phyloP scores from a whole-genome alignment of 768 basidiomycete genomes.

The Xerocomus spinulosus region DNA sequence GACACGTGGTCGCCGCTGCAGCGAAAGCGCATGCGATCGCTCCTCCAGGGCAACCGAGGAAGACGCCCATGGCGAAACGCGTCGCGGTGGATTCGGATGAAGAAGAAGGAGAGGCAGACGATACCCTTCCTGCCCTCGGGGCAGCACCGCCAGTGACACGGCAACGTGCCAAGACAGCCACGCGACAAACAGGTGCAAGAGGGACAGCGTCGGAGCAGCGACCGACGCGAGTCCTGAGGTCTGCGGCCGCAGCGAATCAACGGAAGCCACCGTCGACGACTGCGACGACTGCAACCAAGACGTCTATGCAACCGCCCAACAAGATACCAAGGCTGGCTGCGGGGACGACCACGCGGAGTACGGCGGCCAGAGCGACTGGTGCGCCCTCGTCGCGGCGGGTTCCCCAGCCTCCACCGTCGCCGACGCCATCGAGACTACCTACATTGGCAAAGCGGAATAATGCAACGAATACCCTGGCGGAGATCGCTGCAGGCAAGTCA shows the following conservation, averaged over 20 bases:
- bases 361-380: conserved; percentile 34
- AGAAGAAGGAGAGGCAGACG: conserved; percentile 54
- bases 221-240: conserved; percentile 70
- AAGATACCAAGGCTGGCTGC: conserved; percentile 65
- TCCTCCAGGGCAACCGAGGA: conserved; percentile 81
- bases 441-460: conserved; percentile 60
- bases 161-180: conserved; percentile 36
- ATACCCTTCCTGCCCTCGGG: conserved; percentile 61
- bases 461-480: conserved; percentile 43
- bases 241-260: conserved; percentile 51
- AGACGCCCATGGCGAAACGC: conserved; percentile 80
- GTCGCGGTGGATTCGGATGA: conserved; percentile 63
- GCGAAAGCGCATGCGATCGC: conserved; percentile 68
- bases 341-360: conserved; percentile 47
- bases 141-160: conserved; percentile 38
- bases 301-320: conserved; percentile 50
- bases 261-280: conserved; percentile 47
- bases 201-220: conserved; percentile 67
- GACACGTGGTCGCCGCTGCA: conserved; percentile 64
- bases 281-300: conserved; percentile 33
- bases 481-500: conserved; percentile 40
- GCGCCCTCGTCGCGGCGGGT: conserved; percentile 34
- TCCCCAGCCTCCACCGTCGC: conserved; percentile 52
- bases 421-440: conserved; percentile 73
- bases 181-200: conserved; percentile 39